Conservation (phyloP, 2,329 filamentous ascomycete genomes). For the Periconia macrospinosa region DNA sequence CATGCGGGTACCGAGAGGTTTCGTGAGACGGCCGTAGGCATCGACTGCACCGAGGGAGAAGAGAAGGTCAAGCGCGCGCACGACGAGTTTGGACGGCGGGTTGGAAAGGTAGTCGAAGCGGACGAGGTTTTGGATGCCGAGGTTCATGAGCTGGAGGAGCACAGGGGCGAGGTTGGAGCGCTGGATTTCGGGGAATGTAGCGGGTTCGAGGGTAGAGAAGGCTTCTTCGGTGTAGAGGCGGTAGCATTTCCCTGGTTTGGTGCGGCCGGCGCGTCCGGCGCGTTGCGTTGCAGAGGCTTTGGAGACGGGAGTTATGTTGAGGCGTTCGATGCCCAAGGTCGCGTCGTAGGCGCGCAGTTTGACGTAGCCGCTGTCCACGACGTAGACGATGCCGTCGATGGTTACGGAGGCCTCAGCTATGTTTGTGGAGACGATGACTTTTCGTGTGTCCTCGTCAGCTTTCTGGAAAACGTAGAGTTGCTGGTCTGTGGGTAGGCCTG, state of each 20-base stretch:
- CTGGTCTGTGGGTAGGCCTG: slow-evolving; percentile 84
- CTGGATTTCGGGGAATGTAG: slow-evolving; percentile 87
- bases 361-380: slow-evolving; percentile 88
- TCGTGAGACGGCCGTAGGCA: slow-evolving; percentile 85
- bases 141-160: slow-evolving; percentile 87
- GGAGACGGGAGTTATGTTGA: slow-evolving; percentile 80
- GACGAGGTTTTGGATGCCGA: slow-evolving; percentile 92
- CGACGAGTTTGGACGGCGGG: slow-evolving; percentile 81
- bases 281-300: slow-evolving; percentile 92
- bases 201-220: slow-evolving; percentile 67
- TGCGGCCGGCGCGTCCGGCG: slow-evolving; percentile 86
- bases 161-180: slow-evolving; percentile 86
- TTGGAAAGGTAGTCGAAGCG: slow-evolving; percentile 87
- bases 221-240: slow-evolving; percentile 82
- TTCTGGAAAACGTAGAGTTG: slow-evolving; percentile 95
- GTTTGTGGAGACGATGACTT: slow-evolving; percentile 92
- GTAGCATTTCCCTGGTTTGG: slow-evolving; percentile 90
- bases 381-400: slow-evolving; percentile 86
- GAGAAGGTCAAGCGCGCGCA: slow-evolving; percentile 83
- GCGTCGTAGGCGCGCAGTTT: slow-evolving; percentile 88
- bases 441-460: slow-evolving; percentile 77
- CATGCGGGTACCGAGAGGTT: slow-evolving; percentile 85
- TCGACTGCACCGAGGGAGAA: slow-evolving; percentile 87
- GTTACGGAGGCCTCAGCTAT: slow-evolving; percentile 96
- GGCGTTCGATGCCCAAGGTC: slow-evolving; percentile 79